phyloP scores from a whole-genome alignment of 805 yeast genomes.

The Nakazawaea holstii region DNA sequence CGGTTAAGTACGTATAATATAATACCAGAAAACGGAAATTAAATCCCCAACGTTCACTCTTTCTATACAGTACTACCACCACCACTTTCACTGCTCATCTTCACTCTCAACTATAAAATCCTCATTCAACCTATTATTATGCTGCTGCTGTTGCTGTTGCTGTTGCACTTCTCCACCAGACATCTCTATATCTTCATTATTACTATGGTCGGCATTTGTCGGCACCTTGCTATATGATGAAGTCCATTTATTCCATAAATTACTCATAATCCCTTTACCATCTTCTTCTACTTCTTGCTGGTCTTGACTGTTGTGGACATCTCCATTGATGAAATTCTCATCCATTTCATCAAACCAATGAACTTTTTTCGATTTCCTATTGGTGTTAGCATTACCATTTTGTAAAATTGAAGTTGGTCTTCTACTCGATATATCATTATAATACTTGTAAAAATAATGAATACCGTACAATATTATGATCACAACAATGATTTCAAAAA shows the following conservation, averaged over 20 bases:
- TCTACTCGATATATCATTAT: slow-evolving; percentile 10
- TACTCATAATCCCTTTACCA: not conserved
- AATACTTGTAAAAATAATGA: slow-evolving; percentile 20
- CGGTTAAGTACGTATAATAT: not conserved
- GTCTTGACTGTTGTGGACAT: slow-evolving; percentile 8
- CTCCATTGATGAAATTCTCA: slow-evolving; percentile 14
- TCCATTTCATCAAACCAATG: slow-evolving; percentile 26
- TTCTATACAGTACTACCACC: not conserved
- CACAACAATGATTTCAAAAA: slow-evolving; percentile 19
- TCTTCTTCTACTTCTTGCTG: not conserved
- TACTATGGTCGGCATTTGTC: slow-evolving; percentile 19
- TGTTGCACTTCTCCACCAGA: slow-evolving; percentile 20
- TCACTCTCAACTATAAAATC: slow-evolving; percentile 46
- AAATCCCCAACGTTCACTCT: not conserved
- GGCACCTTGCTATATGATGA: slow-evolving; percentile 3
- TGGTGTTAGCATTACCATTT: slow-evolving; percentile 2
- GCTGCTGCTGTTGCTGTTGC: too few species aligned
- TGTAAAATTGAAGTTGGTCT: slow-evolving; percentile 16
- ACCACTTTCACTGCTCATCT: slow-evolving; percentile 27
- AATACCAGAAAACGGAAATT: not conserved
- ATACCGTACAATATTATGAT: slow-evolving; percentile 17
- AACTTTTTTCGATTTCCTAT: slow-evolving; percentile 26
- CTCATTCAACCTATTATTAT: slow-evolving; percentile 19
- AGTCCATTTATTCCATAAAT: slow-evolving; percentile 14
- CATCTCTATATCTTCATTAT: slow-evolving; percentile 36